A percentile compares a stretch with the other conserved stretches of the same genome.
Evolutionary conservation across 352 stramenopile species (phyloP).

Genomic region (Phytophthora cajani): DNA sequence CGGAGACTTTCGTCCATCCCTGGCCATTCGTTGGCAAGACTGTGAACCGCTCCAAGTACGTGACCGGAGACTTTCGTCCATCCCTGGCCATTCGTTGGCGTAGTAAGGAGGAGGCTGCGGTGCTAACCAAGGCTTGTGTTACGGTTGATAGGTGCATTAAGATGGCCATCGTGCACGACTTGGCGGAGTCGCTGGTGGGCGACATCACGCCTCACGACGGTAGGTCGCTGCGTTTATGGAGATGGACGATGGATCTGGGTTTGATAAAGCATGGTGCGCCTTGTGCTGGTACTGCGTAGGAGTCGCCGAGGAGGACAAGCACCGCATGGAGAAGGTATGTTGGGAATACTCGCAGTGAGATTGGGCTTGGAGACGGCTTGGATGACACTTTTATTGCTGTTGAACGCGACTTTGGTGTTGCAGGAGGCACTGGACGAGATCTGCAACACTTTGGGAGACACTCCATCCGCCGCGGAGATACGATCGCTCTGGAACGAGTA

Average conservation of each 20-base stretch:
- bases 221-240: background rate
- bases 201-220: slow-evolving; percentile 94
- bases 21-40: slow-evolving; percentile 30
- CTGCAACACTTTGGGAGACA: slow-evolving; percentile 61
- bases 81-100: slow-evolving; percentile 18
- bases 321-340: slow-evolving; percentile 86
- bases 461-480: slow-evolving; percentile 65
- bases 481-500: slow-evolving; percentile 88
- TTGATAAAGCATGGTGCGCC: background rate
- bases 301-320: slow-evolving; percentile 91
- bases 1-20: background rate
- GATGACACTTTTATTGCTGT: background rate
- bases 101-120: background rate
- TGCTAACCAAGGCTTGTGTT: slow-evolving; percentile 4
- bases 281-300: slow-evolving; percentile 36
- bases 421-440: slow-evolving; percentile 79
- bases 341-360: no score
- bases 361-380: background rate
- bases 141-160: slow-evolving; percentile 75
- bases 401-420: background rate
- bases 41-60: slow-evolving; percentile 73
- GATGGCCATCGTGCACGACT: slow-evolving; percentile 94
- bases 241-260: slow-evolving; percentile 3
- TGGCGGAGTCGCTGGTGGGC: slow-evolving; percentile 93
- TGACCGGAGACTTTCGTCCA: background rate